Base-by-base conservation (phyloP, 805 yeast genomes). In the Sugiyamaella marilandica region DNA sequence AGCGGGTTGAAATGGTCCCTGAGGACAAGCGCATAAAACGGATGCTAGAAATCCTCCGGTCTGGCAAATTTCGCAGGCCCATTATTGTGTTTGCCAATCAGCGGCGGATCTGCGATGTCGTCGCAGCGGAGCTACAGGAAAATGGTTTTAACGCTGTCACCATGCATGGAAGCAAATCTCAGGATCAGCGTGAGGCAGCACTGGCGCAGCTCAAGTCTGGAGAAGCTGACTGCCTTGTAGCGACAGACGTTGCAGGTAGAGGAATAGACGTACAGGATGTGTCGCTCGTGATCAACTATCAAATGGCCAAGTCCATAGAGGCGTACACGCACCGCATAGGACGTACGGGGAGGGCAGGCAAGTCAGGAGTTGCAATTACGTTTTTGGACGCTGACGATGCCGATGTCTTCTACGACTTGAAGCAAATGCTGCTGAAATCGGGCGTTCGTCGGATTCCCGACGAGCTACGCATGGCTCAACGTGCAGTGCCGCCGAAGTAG, bases 281-380 rank as follows among this genome's bases (percentile, higher is more conserved):
- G 7, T 81, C 94, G 0, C 66, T 91, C 34, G 98, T 92, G 9
- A 68, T 94, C 18, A 94, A 92, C 66, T 91, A 78, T 64, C 96
- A 92, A 60, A 84, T 91, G 91, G 72, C 90, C 9, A 79, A 76
- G 56, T 74, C 75, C 33, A 79, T 90, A 44, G 97, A 90, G 57
- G 91, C 85, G 54, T 92, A 90, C 61, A 80, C 92, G 16, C 99
- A 92, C 69, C 78, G 98, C 64, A 85, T 92, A 48, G 99, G 99
- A 53, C 82, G 99, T 70, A 92, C 99, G 0, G 99, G 98, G 36
- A 80, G 99, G 68, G 97, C 96, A 0, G 98, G 97, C 0, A 81
- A 79, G 45, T 65, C 65, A 5, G 99, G 99, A 44, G 74, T 78
- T 9, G 85, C 96, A 3, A 73, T 83, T 10, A 85, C 97, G 0